phyloP scores from a whole-genome alignment of 208 protist genomes.

The Porcisia hertigi region DNA sequence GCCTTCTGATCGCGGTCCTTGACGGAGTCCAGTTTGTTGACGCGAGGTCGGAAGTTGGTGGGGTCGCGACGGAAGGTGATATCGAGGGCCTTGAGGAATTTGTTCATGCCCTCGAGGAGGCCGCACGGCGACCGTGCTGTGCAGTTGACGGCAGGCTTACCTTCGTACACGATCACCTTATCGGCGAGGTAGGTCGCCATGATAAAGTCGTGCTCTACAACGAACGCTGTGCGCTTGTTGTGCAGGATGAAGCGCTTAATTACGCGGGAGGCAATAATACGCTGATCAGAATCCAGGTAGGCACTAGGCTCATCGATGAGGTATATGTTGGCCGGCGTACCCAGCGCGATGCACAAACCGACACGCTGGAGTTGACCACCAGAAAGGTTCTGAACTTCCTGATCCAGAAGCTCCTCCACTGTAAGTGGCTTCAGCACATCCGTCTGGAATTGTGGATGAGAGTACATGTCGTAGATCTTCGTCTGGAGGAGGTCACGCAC shows the following conservation, averaged over 20 bases:
- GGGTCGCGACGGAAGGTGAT: slow-evolving; percentile 99
- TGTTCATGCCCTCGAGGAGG: slow-evolving; percentile 96
- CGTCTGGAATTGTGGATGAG: slow-evolving; percentile 98
- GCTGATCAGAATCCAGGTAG: slow-evolving; percentile 99
- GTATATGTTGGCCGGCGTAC: slow-evolving; percentile 99
- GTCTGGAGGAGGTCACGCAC: slow-evolving; percentile 96
- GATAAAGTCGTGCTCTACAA: slow-evolving; percentile 99
- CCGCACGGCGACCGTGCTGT: slow-evolving; percentile 89
- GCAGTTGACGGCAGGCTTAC: slow-evolving; percentile 95
- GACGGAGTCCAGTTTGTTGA: slow-evolving; percentile 99
- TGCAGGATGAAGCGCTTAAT: slow-evolving; percentile 99
- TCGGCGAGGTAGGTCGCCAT: slow-evolving; percentile 99
- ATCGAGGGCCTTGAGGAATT: slow-evolving; percentile 97
- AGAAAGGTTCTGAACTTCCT: slow-evolving; percentile 98
- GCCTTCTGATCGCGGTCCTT: slow-evolving; percentile 99
- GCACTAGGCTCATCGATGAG: slow-evolving; percentile 99
- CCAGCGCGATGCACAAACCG: slow-evolving; percentile 97
- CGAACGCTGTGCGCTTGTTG: slow-evolving; percentile 99
- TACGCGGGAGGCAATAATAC: slow-evolving; percentile 98
- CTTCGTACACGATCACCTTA: slow-evolving; percentile 99
- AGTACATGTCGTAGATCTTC: slow-evolving; percentile 96
- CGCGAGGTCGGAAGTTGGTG: slow-evolving; percentile 98
- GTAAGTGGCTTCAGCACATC: slow-evolving; percentile 99
- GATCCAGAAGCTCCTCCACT: slow-evolving; percentile 98
- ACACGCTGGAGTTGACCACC: slow-evolving; percentile 99